Evolutionary conservation across 2,329 filamentous ascomycete species (phyloP).

Genomic region (Verticillium dahliae): DNA sequence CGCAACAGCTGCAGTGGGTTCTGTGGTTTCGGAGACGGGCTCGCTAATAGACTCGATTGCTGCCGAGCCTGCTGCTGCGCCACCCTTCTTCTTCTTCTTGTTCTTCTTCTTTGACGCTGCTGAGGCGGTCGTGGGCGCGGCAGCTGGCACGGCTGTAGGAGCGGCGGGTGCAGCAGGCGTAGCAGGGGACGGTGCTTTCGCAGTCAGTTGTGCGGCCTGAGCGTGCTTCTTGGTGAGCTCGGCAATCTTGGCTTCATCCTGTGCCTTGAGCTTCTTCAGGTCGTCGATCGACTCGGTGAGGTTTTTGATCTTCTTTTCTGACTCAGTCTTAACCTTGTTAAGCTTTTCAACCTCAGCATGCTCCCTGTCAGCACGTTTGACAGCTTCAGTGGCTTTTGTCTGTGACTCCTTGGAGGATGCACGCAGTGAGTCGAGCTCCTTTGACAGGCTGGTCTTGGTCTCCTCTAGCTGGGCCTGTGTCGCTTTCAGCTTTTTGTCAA

Average conservation of each 20-base stretch:
- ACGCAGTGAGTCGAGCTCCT: slow-evolving; percentile 17
- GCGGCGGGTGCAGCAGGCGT: slow-evolving; percentile 14
- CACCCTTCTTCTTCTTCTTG: slow-evolving; percentile 82
- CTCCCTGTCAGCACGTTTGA: slow-evolving; percentile 18
- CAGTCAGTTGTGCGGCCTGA: slow-evolving; percentile 11
- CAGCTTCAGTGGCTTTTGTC: slow-evolving; percentile 18
- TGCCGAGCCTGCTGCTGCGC: slow-evolving; percentile 36
- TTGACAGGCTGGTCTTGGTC: slow-evolving; percentile 28
- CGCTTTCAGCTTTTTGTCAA: slow-evolving; percentile 41
- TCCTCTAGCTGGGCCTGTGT: slow-evolving; percentile 37
- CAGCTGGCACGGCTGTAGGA: slow-evolving; percentile 15
- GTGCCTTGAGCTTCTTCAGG: slow-evolving; percentile 28
- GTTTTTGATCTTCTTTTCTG: slow-evolving; percentile 33
- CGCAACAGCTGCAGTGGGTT: slow-evolving; percentile 23
- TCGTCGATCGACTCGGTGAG: slow-evolving; percentile 35
- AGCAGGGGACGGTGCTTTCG: slow-evolving; percentile 15
- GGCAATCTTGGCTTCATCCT: slow-evolving; percentile 32
- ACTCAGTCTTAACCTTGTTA: slow-evolving; percentile 28
- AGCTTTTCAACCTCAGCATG: slow-evolving; percentile 22
- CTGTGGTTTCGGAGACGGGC: slow-evolving; percentile 25
- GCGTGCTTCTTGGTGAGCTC: slow-evolving; percentile 28
- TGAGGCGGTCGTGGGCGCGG: slow-evolving; percentile 16
- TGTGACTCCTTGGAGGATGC: slow-evolving; percentile 16
- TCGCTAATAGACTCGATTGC: slow-evolving; percentile 18
- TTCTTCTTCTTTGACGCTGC: slow-evolving; percentile 54